Conservation (phyloP, 129 eudicot genomes). For the Artemisia tridentata region DNA sequence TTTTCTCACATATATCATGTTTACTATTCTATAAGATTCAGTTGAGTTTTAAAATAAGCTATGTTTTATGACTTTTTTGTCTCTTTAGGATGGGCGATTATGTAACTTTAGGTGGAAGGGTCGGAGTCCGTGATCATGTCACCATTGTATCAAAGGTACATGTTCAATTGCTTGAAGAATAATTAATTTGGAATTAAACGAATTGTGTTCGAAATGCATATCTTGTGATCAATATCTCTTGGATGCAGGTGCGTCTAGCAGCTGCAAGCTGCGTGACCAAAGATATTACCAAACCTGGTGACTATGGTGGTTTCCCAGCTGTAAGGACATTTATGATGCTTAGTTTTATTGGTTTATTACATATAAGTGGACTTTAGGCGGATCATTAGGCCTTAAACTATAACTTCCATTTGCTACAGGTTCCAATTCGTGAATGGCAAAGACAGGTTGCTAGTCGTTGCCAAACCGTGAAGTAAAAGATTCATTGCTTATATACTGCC, state of each 20-base stretch:
- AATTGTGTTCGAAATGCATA: neutral
- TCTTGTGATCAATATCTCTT: conserved; percentile 9
- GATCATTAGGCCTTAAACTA: neutral
- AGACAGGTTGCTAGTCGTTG: conserved; percentile 51
- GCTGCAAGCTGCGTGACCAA: conserved; percentile 88
- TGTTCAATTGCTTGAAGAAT: neutral
- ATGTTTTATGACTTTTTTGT: neutral
- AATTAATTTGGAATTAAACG: neutral
- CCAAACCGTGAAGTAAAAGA: conserved; percentile 34
- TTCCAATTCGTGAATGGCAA: conserved; percentile 79
- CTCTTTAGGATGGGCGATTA: conserved; percentile 65
- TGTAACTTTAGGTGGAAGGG: conserved; percentile 88
- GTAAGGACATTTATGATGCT: conserved; percentile 41
- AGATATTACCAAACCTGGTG: conserved; percentile 77
- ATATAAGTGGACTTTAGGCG: neutral
- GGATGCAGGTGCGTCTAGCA: conserved; percentile 81
- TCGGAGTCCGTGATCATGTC: conserved; percentile 84
- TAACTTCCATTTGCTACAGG: conserved; percentile 37
- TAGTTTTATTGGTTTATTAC: neutral
- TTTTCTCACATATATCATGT: neutral
- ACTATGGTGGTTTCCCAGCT: conserved; percentile 96
- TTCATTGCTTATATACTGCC: no score
- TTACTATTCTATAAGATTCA: neutral
- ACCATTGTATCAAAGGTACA: conserved; percentile 69
- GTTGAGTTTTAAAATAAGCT: neutral